Conservation (phyloP, 352 stramenopile species). For the Pythium coloratum region DNA sequence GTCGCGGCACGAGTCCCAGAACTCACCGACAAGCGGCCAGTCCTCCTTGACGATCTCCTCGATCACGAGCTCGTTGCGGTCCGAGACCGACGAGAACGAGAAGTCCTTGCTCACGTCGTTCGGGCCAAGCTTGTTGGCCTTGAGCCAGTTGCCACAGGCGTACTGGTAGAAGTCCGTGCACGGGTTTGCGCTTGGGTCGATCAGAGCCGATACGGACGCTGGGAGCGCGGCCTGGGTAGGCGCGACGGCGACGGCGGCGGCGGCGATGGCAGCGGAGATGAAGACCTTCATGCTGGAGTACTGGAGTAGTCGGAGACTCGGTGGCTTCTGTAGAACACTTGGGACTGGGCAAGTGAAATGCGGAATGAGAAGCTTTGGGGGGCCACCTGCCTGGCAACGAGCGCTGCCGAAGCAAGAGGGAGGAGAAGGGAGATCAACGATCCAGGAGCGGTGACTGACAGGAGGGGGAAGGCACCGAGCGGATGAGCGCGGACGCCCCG, state of each 20-base stretch:
- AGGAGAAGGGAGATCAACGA: neutral
- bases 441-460: neutral
- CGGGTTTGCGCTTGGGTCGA: constrained; percentile 48
- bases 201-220: constrained; percentile 38
- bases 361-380: neutral
- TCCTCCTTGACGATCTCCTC: constrained; percentile 61
- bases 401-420: neutral
- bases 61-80: constrained; percentile 58
- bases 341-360: neutral
- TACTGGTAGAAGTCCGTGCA: constrained; percentile 80
- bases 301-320: neutral
- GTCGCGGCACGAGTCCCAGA: constrained; percentile 73
- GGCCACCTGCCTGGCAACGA: neutral
- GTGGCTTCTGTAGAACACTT: neutral
- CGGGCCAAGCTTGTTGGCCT: constrained; percentile 34
- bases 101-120: constrained; percentile 33
- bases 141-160: constrained; percentile 57
- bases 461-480: no score
- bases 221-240: constrained; percentile 28
- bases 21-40: constrained; percentile 56
- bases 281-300: constrained; percentile 31
- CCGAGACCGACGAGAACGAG: constrained; percentile 47
- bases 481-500: neutral
- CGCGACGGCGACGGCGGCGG: constrained; percentile 19
- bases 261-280: constrained; percentile 19